Base-by-base conservation (phyloP, 768 basidiomycete genomes). In the Atractiella rhizophila region DNA sequence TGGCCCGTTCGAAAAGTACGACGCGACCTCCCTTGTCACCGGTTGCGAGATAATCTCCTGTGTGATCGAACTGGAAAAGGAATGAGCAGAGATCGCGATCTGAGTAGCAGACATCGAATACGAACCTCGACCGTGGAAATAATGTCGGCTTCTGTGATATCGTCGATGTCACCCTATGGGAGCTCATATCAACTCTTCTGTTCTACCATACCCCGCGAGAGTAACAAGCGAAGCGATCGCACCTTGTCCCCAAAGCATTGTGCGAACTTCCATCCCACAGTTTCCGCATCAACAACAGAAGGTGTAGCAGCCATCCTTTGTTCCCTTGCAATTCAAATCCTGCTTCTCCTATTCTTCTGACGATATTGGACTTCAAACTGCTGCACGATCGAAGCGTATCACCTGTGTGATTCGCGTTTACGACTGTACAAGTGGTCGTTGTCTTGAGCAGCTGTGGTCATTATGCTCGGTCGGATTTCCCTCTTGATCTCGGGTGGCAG, bases 71-170 rank as follows among this genome's bases (percentile, higher is more conserved):
- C 66, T 98, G 91, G 59, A 96, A 91, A 46, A 88, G 91, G 37
- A 91, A 96, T 29, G 28, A 12, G n/a, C n/a, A n/a, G n/a, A n/a
- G n/a, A 8, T 9, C 7, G 12, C 6, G 21, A 37, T 7, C 7
- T 7, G 20, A 7, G 23, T 20, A 37, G 36, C 36, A 9, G 16
- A 18, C 34, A 23, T 13, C 5, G 11, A 9, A 11, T 5, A 15
- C 19, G 28, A 27, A 18, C 25, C 7, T 13, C 12, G 38, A 33
- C 18, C 21, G n/a, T 10, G 8, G 11, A 10, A 62, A 98, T 98
- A 67, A 98, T 96, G 68, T 98, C 91, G 66, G 91, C 91, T 68
- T 98, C 91, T 45, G 91, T 98, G 57, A 98, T 96, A 60, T 98
- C 91, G 57, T 94, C 91, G 27, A 96, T 88, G 20, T 20, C 23